phyloP scores from a whole-genome alignment of 306 rosid genomes.

The Prunus mongolica region DNA sequence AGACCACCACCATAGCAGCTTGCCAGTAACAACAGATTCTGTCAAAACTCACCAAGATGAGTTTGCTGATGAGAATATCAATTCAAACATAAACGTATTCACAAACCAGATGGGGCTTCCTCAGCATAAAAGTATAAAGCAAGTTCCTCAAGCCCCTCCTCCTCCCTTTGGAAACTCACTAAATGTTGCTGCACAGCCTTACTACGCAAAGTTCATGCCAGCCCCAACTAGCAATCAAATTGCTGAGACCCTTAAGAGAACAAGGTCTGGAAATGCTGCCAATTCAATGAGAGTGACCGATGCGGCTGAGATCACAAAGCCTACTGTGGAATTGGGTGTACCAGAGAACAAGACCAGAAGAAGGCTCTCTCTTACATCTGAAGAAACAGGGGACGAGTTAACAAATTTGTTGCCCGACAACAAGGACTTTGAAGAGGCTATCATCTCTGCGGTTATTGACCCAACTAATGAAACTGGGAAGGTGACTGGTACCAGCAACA shows the following conservation, averaged over 20 bases:
- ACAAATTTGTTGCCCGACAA: constrained; percentile 59
- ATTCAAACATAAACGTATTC: constrained; percentile 40
- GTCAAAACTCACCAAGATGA: constrained; percentile 34
- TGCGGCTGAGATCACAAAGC: constrained; percentile 29
- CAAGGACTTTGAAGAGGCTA: constrained; percentile 90
- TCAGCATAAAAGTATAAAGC: constrained; percentile 28
- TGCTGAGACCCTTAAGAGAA: constrained; percentile 72
- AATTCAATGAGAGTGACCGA: constrained; percentile 37
- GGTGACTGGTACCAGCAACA: neutral
- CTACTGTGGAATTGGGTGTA: constrained; percentile 24
- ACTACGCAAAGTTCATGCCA: constrained; percentile 49
- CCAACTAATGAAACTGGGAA: constrained; percentile 36
- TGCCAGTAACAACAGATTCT: constrained; percentile 25
- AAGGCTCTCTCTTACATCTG: constrained; percentile 41
- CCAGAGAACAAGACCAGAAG: constrained; percentile 67
- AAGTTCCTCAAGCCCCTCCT: constrained; percentile 2
- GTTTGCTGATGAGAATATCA: constrained; percentile 70
- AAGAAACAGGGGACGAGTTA: constrained; percentile 37
- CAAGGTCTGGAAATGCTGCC: constrained; percentile 81
- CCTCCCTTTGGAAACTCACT: constrained; percentile 41
- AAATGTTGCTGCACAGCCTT: constrained; percentile 81
- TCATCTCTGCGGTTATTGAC: constrained; percentile 66
- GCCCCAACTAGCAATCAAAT: constrained; percentile 33
- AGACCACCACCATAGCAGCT: constrained; percentile 56
- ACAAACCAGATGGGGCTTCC: constrained; percentile 17